phyloP scores from a whole-genome alignment of 305 asterid species.

The Solanum chacoense region DNA sequence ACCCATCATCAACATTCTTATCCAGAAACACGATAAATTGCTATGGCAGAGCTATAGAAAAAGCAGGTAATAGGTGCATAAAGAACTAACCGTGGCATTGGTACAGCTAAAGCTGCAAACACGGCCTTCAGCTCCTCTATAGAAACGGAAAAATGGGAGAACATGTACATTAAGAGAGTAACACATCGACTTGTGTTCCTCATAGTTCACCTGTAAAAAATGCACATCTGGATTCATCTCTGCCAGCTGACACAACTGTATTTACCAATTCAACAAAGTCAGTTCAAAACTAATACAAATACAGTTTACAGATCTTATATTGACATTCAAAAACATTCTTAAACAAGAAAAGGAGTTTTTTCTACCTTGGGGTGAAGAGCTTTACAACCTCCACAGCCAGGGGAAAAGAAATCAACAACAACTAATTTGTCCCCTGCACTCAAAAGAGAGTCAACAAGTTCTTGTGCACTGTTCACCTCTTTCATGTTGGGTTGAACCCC shows the following conservation, averaged over 20 bases:
- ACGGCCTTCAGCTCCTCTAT: slow-evolving; percentile 32
- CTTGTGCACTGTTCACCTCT: slow-evolving; percentile 26
- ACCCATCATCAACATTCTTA: neutral
- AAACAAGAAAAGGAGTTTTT: neutral
- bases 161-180: slow-evolving; percentile 29
- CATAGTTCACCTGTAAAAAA: slow-evolving; percentile 34
- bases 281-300: neutral
- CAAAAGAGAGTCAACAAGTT: slow-evolving; percentile 31
- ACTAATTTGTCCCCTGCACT: slow-evolving; percentile 28
- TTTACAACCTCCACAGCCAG: slow-evolving; percentile 42
- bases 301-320: neutral
- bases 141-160: slow-evolving; percentile 37
- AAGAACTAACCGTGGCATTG: slow-evolving; percentile 30
- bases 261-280: neutral
- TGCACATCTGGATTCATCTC: slow-evolving; percentile 36
- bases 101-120: slow-evolving; percentile 44
- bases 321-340: neutral
- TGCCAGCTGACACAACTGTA: slow-evolving; percentile 38
- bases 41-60: neutral
- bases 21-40: neutral
- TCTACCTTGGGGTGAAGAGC: slow-evolving; percentile 43
- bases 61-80: neutral
- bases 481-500: slow-evolving; percentile 34
- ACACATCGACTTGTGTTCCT: slow-evolving; percentile 39
- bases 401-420: slow-evolving; percentile 38